phyloP scores from a whole-genome alignment of 1,284 basidiomycete species.

The Microbotryum violaceum region DNA sequence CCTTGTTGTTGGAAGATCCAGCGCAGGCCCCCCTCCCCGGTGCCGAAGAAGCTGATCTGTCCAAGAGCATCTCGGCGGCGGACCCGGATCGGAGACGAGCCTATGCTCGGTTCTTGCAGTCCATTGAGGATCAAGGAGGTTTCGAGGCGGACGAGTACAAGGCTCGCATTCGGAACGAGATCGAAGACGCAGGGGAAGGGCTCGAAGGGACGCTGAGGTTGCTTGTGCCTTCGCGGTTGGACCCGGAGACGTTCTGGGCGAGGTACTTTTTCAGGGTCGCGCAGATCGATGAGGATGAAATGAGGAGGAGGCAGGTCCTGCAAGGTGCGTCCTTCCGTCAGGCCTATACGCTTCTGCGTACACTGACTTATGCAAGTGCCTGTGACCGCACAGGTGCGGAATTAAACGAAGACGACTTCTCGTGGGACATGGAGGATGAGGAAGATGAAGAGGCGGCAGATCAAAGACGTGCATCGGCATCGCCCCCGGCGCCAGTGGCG shows the following conservation, averaged over 20 bases:
- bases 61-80: conserved; percentile 34
- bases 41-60: not conserved
- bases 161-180: conserved; percentile 43
- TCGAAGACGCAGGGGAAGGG: conserved; percentile 45
- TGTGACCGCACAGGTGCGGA: conserved; percentile 10
- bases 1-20: conserved; percentile 68
- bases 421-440: conserved; percentile 37
- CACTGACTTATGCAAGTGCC: no score
- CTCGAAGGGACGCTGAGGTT: conserved; percentile 54
- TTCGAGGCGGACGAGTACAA: conserved; percentile 16
- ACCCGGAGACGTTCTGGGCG: conserved; percentile 71
- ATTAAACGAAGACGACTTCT: conserved; percentile 34
- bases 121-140: conserved; percentile 21
- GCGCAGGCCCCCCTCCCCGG: conserved; percentile 35
- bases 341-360: no score
- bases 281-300: conserved; percentile 76
- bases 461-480: not conserved
- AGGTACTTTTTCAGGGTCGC: conserved; percentile 84
- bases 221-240: conserved; percentile 54
- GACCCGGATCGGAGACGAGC: conserved; percentile 47
- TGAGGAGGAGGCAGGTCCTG: conserved; percentile 68
- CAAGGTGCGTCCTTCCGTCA: conserved; percentile 51
- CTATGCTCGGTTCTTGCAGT: conserved; percentile 51
- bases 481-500: conserved; percentile 5
- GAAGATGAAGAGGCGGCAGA: conserved; percentile 15